Percentiles rank a stretch among this genome's conserved stretches.
Evolutionary conservation across 805 yeast species (phyloP).

Genomic region (Phaffomyces thermotolerans): DNA sequence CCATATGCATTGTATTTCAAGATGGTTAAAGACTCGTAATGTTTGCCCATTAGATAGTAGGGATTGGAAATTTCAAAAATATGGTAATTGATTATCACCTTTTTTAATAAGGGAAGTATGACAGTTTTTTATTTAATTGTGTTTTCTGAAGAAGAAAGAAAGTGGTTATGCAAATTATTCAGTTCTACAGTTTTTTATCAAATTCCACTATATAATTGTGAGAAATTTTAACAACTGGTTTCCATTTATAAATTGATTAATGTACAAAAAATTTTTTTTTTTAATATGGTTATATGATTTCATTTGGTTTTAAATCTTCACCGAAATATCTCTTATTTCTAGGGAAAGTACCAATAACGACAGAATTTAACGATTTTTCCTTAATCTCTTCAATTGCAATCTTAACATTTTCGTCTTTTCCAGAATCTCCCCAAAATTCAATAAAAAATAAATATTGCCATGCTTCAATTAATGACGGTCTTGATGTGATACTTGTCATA

Average conservation of each 20-base stretch:
- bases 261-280: too few relatives aligned
- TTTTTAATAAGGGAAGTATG: too few relatives aligned
- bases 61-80: constrained; percentile 76
- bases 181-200: not conserved
- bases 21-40: constrained; percentile 92
- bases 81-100: too few relatives aligned
- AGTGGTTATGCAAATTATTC: too few relatives aligned
- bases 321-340: constrained; percentile 35
- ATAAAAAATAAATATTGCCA: constrained; percentile 85
- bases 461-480: constrained; percentile 59
- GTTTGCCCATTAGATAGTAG: constrained; percentile 95
- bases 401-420: constrained; percentile 24
- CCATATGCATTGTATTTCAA: constrained; percentile 91
- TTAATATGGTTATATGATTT: not conserved
- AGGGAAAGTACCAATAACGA: constrained; percentile 52
- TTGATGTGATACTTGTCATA: constrained; percentile 63
- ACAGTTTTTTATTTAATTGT: too few relatives aligned
- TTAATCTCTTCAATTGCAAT: constrained; percentile 37
- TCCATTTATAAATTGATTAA: too few relatives aligned
- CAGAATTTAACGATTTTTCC: constrained; percentile 39
- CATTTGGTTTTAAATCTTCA: too few relatives aligned
- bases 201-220: too few relatives aligned
- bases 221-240: too few relatives aligned
- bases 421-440: constrained; percentile 48
- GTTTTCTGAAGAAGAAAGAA: constrained; percentile 10